Percentiles rank a stretch among this genome's conserved stretches.
Conservation (phyloP, 371 early-diverging fungal genomes). For the Mortierella polycephala region DNA sequence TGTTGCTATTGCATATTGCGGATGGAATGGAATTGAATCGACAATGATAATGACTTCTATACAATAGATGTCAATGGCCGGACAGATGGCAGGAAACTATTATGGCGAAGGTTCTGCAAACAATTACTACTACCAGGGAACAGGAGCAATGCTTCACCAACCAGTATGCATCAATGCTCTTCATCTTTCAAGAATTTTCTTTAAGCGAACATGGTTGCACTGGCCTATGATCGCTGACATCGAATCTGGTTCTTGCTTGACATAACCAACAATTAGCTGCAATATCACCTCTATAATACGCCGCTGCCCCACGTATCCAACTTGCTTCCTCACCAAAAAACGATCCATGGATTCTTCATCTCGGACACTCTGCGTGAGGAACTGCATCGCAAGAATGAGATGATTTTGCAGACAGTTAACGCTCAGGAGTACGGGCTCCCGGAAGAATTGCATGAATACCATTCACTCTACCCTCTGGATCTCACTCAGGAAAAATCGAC, state of each 20-base stretch:
- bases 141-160: slow-evolving; percentile 47
- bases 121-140: slow-evolving; percentile 46
- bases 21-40: no score
- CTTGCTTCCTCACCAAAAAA: slow-evolving; percentile 77
- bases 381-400: slow-evolving; percentile 78
- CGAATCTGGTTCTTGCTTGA: background rate
- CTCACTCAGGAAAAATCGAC: slow-evolving; percentile 56
- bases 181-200: no score
- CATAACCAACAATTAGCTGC: slow-evolving; percentile 56
- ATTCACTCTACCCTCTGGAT: slow-evolving; percentile 85
- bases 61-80: slow-evolving; percentile 36
- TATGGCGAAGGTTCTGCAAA: slow-evolving; percentile 39
- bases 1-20: no score
- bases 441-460: slow-evolving; percentile 81
- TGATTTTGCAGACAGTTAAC: slow-evolving; percentile 67
- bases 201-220: no score
- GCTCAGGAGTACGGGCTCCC: slow-evolving; percentile 74
- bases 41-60: background rate
- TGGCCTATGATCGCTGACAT: no score
- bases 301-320: slow-evolving; percentile 79
- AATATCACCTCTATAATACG: slow-evolving; percentile 81
- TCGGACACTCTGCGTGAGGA: slow-evolving; percentile 84
- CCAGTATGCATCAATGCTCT: slow-evolving; percentile 20
- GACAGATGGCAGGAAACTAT: slow-evolving; percentile 30
- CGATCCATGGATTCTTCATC: slow-evolving; percentile 85